These are phyloP conservation scores for Penicillium ochrochloron DNA, from an alignment of 495 filamentous ascomycete species.

Conservation along the genomic window DNA sequence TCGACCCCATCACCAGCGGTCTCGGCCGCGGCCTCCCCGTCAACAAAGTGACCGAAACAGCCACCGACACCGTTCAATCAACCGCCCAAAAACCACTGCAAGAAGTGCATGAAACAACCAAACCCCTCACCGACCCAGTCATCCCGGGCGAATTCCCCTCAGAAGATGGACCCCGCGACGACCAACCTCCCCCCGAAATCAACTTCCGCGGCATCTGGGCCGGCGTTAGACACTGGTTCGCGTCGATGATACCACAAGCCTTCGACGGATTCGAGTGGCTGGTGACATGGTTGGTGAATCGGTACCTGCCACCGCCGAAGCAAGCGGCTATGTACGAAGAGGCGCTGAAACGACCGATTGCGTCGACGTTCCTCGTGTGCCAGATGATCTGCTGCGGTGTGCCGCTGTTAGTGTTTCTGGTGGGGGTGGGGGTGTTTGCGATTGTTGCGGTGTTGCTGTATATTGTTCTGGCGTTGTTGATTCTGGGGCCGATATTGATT, in stretches of 20 bases:
- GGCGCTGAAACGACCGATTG: constrained; percentile 36
- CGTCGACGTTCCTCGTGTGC: constrained; percentile 42
- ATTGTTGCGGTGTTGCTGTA: constrained; percentile 42
- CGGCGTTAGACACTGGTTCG: constrained; percentile 23
- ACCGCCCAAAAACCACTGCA: constrained; percentile 25
- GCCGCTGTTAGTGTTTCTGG: constrained; percentile 42
- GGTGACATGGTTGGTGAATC: constrained; percentile 32
- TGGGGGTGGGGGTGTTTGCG: constrained; percentile 42
- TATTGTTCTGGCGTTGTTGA: constrained; percentile 40
- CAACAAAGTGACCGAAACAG: constrained; percentile 23
- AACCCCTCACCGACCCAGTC: constrained; percentile 27
- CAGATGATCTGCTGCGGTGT: constrained; percentile 46
- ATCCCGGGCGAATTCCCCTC: constrained; percentile 42
- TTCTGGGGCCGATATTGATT: constrained; percentile 43
- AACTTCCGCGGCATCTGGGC: constrained; percentile 25
- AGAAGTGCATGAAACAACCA: constrained; percentile 27
- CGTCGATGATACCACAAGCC: constrained; percentile 26
- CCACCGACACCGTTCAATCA: constrained; percentile 26
- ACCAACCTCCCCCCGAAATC: constrained; percentile 26
- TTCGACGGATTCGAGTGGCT: constrained; percentile 38
- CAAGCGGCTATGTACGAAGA: constrained; percentile 39
- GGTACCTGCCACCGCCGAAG: constrained; percentile 35
- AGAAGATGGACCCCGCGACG: constrained; percentile 29
- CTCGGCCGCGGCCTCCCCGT: constrained; percentile 27
- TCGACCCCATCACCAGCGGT: constrained; percentile 35